Evolutionary conservation across 805 yeast genomes (phyloP).

Genomic region (Citeromyces nyonsensis): DNA sequence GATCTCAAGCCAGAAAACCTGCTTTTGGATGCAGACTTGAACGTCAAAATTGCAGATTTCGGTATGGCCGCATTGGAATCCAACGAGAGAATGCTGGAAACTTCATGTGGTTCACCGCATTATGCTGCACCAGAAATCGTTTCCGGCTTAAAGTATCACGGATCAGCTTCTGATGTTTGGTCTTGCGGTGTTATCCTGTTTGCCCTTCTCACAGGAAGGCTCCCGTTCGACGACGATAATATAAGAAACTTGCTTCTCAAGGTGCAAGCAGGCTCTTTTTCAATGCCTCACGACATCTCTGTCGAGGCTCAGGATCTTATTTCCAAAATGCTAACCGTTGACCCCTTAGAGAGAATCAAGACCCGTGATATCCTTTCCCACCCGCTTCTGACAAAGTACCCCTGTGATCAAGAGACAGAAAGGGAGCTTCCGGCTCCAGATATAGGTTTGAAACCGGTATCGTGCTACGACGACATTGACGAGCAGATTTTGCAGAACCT

Average conservation of each 20-base stretch:
- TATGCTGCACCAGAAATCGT: conserved; percentile 85
- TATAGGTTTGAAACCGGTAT: conserved; percentile 33
- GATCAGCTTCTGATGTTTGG: conserved; percentile 81
- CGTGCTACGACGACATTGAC: conserved; percentile 30
- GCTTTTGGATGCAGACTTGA: conserved; percentile 44
- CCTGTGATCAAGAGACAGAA: conserved; percentile 21
- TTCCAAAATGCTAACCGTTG: conserved; percentile 46
- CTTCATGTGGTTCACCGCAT: conserved; percentile 82
- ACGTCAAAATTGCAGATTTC: conserved; percentile 71
- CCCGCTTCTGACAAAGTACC: conserved; percentile 36
- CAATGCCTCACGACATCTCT: conserved; percentile 53
- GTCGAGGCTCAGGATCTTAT: conserved; percentile 55
- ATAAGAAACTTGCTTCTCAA: conserved; percentile 55
- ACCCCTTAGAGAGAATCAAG: conserved; percentile 57
- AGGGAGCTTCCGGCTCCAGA: conserved; percentile 33
- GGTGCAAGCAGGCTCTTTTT: conserved; percentile 64
- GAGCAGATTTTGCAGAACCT: conserved; percentile 35
- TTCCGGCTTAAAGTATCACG: conserved; percentile 63
- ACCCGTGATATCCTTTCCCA: conserved; percentile 52
- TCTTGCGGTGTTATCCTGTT: conserved; percentile 75
- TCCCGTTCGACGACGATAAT: conserved; percentile 76
- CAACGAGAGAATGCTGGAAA: conserved; percentile 53
- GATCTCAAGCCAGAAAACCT: conserved; percentile 76
- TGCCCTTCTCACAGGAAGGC: conserved; percentile 65
- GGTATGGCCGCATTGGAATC: conserved; percentile 84